Percentiles rank a stretch among this genome's conserved stretches.
Conservation (phyloP, 2,329 filamentous ascomycete species). For the Ambrosiella beaveri region DNA sequence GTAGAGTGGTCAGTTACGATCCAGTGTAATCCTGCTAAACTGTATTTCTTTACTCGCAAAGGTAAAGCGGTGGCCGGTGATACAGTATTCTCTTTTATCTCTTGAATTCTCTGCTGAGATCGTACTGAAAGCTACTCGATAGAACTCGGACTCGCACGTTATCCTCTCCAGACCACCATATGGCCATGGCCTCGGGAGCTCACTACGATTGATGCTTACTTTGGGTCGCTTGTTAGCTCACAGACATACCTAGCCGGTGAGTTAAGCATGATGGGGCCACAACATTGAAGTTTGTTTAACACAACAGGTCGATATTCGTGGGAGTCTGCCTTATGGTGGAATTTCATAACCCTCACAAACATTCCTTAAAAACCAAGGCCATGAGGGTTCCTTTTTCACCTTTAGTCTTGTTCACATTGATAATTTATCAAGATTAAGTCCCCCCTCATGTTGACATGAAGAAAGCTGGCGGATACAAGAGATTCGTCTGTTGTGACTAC, state of each 20-base stretch:
- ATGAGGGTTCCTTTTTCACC: no score
- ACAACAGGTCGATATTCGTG: no score
- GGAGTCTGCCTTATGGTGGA: no score
- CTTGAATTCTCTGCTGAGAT: not conserved
- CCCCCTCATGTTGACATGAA: no score
- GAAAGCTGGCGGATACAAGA: not conserved
- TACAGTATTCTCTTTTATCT: not conserved
- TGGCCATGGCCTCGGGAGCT: not conserved
- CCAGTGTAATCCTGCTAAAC: not conserved
- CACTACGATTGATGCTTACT: not conserved
- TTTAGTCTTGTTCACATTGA: no score
- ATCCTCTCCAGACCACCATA: not conserved
- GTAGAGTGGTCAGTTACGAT: not conserved
- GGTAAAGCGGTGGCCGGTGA: not conserved
- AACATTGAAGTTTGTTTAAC: not conserved
- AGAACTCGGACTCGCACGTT: not conserved
- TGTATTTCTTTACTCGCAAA: not conserved
- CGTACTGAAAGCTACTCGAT: not conserved
- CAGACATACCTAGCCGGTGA: not conserved
- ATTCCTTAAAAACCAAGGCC: no score
- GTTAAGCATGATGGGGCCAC: not conserved
- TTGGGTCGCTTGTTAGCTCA: not conserved
- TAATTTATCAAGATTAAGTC: no score
- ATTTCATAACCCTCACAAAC: no score
- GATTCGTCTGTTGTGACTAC: not conserved